Base-by-base conservation (phyloP, 306 rosid genomes). In the Vigna reflexopilosa region DNA sequence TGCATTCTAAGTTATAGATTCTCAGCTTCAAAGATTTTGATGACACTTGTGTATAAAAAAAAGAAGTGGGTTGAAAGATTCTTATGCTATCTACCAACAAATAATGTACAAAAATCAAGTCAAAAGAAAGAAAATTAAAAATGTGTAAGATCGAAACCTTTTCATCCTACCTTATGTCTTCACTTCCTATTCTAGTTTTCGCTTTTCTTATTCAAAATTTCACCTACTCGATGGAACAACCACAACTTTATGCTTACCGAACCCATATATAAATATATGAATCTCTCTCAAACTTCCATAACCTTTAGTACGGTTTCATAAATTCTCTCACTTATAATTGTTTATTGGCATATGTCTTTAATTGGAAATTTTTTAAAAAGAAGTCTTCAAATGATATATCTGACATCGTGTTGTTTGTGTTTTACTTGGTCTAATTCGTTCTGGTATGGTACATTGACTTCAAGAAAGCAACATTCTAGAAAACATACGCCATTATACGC, bases 391-490 rank as follows among this genome's bases (percentile, higher is more conserved):
- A 17, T 47, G 72, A 50, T 8, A 36, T 22, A 66, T 66, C 32
- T 68, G 67, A 40, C 59, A 61, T 51, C 26, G 14, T 50, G 42
- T 81, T 70, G 63, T 48, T 55, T 47, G 58, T 47, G 79, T 72
- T 77, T 77, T 72, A 77, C 82, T 64, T n/a, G 0, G 79, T 82
- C 85, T 49, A 54, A 63, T 64, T 38, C 50, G 63, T 64, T 71
- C 58, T 62, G 75, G 36, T 70, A 70, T 65, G 52, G 38, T 34
- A 57, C 36, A 63, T 58, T 75, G 77, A 75, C 77, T 68, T 49
- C 45, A 61, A 15, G 32, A 34, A 70, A 28, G 42, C 61, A 50
- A 76, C 78, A 69, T 82, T 82, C 85, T 76, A 82, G 81, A 76
- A 75, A 61, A 20, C 76, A 69, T 32, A 48, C 50, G 49, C 2